A percentile compares a stretch with the other conserved stretches of the same genome.
Evolutionary conservation across 2,329 filamentous ascomycete species (phyloP).

Genomic region (Spiromastix sp.): DNA sequence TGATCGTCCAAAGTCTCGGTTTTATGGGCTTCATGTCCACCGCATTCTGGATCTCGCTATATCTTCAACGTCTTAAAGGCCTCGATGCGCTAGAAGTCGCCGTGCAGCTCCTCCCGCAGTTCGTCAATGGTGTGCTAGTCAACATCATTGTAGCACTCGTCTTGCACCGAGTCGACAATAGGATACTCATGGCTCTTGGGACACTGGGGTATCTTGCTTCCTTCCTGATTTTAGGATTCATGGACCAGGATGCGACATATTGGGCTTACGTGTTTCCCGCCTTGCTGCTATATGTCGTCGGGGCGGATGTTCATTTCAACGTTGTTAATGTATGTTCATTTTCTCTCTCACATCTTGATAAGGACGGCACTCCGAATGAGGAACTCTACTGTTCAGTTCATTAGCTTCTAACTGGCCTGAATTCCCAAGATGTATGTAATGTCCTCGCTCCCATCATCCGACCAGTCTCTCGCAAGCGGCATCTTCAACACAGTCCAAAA

Average conservation of each 20-base stretch:
- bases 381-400: too few relatives aligned
- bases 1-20: conserved; percentile 47
- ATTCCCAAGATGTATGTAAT: conserved; percentile 67
- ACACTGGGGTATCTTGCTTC: conserved; percentile 31
- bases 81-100: conserved; percentile 49
- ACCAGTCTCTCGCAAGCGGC: conserved; percentile 56
- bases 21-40: conserved; percentile 53
- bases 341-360: too few relatives aligned
- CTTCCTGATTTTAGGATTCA: conserved; percentile 48
- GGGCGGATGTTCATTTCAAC: too few relatives aligned
- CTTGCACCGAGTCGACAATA: conserved; percentile 55
- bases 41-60: conserved; percentile 55
- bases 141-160: conserved; percentile 54
- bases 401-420: too few relatives aligned
- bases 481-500: conserved; percentile 59
- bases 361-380: too few relatives aligned
- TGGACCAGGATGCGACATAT: conserved; percentile 41
- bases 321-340: too few relatives aligned
- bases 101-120: conserved; percentile 55
- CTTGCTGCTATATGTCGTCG: too few relatives aligned
- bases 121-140: conserved; percentile 51
- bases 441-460: conserved; percentile 50
- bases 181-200: conserved; percentile 47
- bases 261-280: too few relatives aligned
- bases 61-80: conserved; percentile 49